Conservation (phyloP, 495 filamentous ascomycete genomes). For the Penicillium soppii region DNA sequence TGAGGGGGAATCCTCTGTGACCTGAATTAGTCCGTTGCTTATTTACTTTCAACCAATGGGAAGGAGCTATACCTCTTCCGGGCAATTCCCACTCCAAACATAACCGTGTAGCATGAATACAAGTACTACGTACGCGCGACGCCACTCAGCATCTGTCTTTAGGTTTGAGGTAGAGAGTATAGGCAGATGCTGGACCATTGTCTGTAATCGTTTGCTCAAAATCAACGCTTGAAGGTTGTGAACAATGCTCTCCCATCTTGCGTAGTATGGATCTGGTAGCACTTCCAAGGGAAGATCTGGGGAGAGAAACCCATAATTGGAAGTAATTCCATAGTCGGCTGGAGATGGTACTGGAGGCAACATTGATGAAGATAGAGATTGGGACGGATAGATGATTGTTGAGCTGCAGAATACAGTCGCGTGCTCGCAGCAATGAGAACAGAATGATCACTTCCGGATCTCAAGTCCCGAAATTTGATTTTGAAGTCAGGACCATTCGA, state of each 20-base stretch:
- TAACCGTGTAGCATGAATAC: slow-evolving; percentile 90
- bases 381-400: not conserved
- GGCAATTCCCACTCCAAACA: slow-evolving; percentile 88
- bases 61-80: slow-evolving; percentile 61
- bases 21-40: slow-evolving; percentile 12
- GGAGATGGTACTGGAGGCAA: slow-evolving; percentile 76
- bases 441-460: not conserved
- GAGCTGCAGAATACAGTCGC: not conserved
- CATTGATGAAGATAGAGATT: no score
- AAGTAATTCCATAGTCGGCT: slow-evolving; percentile 84
- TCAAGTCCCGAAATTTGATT: not conserved
- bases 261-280: slow-evolving; percentile 86
- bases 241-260: slow-evolving; percentile 83
- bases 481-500: not conserved
- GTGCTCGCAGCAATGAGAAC: not conserved
- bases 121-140: slow-evolving; percentile 83
- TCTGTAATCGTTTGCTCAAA: slow-evolving; percentile 74
- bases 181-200: slow-evolving; percentile 74
- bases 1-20: slow-evolving; percentile 78
- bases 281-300: slow-evolving; percentile 72
- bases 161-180: slow-evolving; percentile 78
- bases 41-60: not conserved
- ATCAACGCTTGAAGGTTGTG: slow-evolving; percentile 85
- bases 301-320: slow-evolving; percentile 85
- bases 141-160: slow-evolving; percentile 82